Percentiles rank a stretch among this genome's conserved stretches.
These are phyloP conservation scores for Pyrus communis DNA, from an alignment of 306 rosid genomes.

Conservation along the genomic window DNA sequence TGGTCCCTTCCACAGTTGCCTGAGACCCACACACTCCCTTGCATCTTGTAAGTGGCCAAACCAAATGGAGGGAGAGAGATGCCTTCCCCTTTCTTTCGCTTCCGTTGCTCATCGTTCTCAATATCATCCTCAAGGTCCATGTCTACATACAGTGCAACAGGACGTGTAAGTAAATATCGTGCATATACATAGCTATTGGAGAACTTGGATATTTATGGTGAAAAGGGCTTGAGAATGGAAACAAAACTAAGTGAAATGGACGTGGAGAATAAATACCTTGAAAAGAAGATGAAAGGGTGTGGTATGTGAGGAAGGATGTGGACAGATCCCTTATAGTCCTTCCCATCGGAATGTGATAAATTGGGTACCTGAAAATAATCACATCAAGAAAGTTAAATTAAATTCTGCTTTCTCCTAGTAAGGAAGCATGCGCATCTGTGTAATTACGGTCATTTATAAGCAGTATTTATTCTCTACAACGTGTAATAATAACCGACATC, in stretches of 20 bases:
- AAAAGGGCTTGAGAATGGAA: background rate
- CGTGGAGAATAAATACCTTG: conserved; percentile 48
- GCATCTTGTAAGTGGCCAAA: conserved; percentile 90
- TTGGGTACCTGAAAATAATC: conserved; percentile 77
- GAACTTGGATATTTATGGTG: background rate
- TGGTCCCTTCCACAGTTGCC: conserved; percentile 82
- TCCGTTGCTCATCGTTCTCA: conserved; percentile 19
- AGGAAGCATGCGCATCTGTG: background rate
- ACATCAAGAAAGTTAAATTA: background rate
- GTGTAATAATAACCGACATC: background rate
- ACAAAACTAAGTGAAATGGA: background rate
- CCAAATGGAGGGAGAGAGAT: conserved; percentile 72
- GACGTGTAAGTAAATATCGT: background rate
- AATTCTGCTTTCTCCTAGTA: background rate
- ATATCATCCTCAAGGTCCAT: conserved; percentile 55
- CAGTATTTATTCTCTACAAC: background rate
- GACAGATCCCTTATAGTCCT: conserved; percentile 84
- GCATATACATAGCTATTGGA: background rate
- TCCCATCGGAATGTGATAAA: conserved; percentile 98
- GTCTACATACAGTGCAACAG: conserved; percentile 30
- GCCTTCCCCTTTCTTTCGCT: conserved; percentile 61
- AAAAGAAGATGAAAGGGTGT: conserved; percentile 92
- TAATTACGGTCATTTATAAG: background rate
- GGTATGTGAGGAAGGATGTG: conserved; percentile 89
- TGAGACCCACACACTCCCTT: conserved; percentile 71